Percentiles rank a stretch among this genome's conserved stretches.
Evolutionary conservation across 2,329 filamentous ascomycete genomes (phyloP).

Genomic region (Penicillium sclerotiorum): DNA sequence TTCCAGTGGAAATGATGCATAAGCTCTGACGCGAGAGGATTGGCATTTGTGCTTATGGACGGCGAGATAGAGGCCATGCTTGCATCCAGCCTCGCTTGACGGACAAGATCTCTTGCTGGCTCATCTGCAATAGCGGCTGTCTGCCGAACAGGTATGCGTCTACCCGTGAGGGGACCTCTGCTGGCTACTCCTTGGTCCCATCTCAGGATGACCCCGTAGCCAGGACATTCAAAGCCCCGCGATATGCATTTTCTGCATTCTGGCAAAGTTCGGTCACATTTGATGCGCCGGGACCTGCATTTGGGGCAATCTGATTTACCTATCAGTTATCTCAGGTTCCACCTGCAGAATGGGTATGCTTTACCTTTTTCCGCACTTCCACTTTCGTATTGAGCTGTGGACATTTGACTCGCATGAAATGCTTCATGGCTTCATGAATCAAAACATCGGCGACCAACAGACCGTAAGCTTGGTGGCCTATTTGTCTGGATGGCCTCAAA

Average conservation of each 20-base stretch:
- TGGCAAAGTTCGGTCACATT: constrained; percentile 12
- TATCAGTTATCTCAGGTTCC: background rate
- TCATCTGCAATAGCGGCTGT: background rate
- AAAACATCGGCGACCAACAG: too few relatives aligned
- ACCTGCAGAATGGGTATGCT: background rate
- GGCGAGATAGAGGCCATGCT: background rate
- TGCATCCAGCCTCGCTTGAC: background rate
- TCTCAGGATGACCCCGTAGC: constrained; percentile 8
- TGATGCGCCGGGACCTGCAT: constrained; percentile 11
- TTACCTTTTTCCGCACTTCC: too few relatives aligned
- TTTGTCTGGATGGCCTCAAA: too few relatives aligned
- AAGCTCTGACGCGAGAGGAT: constrained; percentile 13
- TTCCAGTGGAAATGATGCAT: constrained; percentile 27
- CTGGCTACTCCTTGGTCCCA: constrained; percentile 12
- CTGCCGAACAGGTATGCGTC: background rate
- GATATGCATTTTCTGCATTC: constrained; percentile 12
- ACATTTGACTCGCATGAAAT: too few relatives aligned
- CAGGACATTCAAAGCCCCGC: constrained; percentile 10
- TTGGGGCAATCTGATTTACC: constrained; percentile 9
- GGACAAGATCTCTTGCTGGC: background rate
- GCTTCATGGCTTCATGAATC: too few relatives aligned
- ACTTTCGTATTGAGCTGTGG: too few relatives aligned
- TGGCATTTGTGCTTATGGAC: background rate
- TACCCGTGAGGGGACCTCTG: constrained; percentile 9
- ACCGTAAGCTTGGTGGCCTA: too few relatives aligned